Conservation (phyloP, 2,329 filamentous ascomycete genomes). For the Pseudocercospora macadamiae region DNA sequence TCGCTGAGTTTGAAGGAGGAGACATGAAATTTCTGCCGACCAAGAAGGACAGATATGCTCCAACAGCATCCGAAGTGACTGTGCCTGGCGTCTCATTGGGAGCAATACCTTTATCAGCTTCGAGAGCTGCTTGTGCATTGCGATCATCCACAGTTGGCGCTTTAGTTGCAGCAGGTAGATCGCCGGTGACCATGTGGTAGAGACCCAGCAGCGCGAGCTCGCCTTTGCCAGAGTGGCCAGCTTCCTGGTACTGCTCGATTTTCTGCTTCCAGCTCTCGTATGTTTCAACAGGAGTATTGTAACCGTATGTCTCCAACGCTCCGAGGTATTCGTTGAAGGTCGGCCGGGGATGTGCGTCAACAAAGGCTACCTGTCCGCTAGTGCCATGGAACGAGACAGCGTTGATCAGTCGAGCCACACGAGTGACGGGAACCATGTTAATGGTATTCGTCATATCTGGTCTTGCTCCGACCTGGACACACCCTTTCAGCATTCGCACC, state of each 20-base stretch:
- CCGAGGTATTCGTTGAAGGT: constrained; percentile 78
- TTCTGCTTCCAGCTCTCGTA: constrained; percentile 71
- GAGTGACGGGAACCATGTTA: constrained; percentile 84
- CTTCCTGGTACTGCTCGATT: constrained; percentile 69
- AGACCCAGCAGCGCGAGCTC: constrained; percentile 75
- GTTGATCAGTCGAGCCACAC: constrained; percentile 79
- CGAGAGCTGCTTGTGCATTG: constrained; percentile 68
- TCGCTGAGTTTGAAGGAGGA: constrained; percentile 40
- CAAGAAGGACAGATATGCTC: constrained; percentile 66
- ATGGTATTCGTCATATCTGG: constrained; percentile 84
- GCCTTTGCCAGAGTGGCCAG: constrained; percentile 61
- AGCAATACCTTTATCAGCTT: constrained; percentile 63
- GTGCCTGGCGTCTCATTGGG: constrained; percentile 54
- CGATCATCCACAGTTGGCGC: constrained; percentile 75
- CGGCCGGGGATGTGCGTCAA: constrained; percentile 78
- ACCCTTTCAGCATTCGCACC: constrained; percentile 83
- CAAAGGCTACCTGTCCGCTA: constrained; percentile 64
- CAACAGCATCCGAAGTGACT: constrained; percentile 63
- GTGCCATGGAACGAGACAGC: constrained; percentile 67
- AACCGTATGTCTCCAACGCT: constrained; percentile 72
- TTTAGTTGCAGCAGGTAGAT: constrained; percentile 70
- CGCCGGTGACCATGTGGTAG: constrained; percentile 71
- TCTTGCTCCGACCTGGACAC: constrained; percentile 72
- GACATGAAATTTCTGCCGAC: constrained; percentile 65
- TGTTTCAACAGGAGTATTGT: constrained; percentile 65